Evolutionary conservation across 768 basidiomycete genomes (phyloP), one percentile per base, ranked within the genome.

Genomic region (Trametes villosa): DNA sequence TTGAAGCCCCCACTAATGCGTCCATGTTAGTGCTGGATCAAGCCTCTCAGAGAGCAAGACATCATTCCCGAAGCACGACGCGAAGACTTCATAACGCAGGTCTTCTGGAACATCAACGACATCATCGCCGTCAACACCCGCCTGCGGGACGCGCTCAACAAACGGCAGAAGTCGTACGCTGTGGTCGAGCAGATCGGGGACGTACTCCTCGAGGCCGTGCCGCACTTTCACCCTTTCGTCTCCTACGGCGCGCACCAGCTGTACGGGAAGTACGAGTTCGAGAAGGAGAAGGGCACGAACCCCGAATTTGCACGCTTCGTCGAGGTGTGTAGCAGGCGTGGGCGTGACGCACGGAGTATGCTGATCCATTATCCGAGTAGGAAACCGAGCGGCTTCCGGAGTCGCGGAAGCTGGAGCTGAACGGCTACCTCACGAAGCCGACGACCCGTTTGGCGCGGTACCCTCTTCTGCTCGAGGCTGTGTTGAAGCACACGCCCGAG

Each of bases 221-320:
- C 92, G 0, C 83, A 89, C 70, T 97, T 99, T 67, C 84, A 80
- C 11, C 97, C 97, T 1, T 99, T 98, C 69, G 95, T 98, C 48
- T 86, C 86, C 33, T 99, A 98, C 69, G 97, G 96, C 44, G 88
- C 94, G 9, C 96, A 98, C 71, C 97, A 99, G 74, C 78, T 98
- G 57, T 98, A 96, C 70, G 97, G 97, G 13, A 99, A 98, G 75
- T 98, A 94, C 72, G 96, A 98, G 76, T 98, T 99, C 73, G 97
- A 99, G 79, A 96, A 93, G 81, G 97, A 98, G 81, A 98, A 98
- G 80, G 87, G 83, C 56, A 83, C 87, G 51, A 99, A 99, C 76
- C 85, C 90, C 6, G 91, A 87, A 13, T 99, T 99, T 76, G 90
- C 94, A 53, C 86, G 86, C 60, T 99, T 98, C 73, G 97, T 98